Percentiles rank a stretch among this genome's conserved stretches.
Conservation (phyloP, 352 stramenopile genomes). For the Pythium sukuiense region DNA sequence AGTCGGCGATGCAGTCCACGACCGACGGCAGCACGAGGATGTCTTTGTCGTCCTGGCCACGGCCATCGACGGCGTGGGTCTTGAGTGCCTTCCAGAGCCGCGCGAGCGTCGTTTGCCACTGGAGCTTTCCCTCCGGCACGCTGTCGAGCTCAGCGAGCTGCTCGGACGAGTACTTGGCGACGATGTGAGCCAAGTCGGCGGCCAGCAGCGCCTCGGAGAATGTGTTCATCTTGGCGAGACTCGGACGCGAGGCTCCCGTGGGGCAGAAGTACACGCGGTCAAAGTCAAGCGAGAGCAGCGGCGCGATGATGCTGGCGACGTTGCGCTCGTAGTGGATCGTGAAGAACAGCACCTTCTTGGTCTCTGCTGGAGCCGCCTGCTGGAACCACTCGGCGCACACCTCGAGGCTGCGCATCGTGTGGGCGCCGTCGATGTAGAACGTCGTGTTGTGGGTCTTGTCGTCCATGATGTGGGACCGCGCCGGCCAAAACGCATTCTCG, state of each 20-base stretch:
- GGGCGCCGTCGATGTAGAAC: conserved; percentile 88
- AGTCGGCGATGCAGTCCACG: conserved; percentile 57
- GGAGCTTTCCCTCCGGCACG: conserved; percentile 41
- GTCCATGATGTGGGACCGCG: conserved; percentile 65
- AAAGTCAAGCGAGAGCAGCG: conserved; percentile 60
- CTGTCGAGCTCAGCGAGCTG: conserved; percentile 44
- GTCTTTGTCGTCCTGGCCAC: conserved; percentile 5
- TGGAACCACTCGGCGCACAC: conserved; percentile 76
- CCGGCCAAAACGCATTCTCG: conserved; percentile 73
- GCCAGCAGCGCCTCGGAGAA: conserved; percentile 62
- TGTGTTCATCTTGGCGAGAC: conserved; percentile 61
- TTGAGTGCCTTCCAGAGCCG: conserved; percentile 55
- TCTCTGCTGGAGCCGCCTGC: conserved; percentile 25
- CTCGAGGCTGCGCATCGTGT: conserved; percentile 81
- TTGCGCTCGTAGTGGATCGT: conserved; percentile 86
- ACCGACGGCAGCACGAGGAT: conserved; percentile 56
- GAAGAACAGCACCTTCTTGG: conserved; percentile 65
- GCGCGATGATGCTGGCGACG: conserved; percentile 60
- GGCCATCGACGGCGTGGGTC: conserved; percentile 36
- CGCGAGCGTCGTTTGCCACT: conserved; percentile 60
- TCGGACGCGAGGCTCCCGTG: conserved; percentile 61
- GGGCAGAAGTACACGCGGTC: conserved; percentile 79
- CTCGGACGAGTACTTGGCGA: conserved; percentile 44
- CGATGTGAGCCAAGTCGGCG: conserved; percentile 35
- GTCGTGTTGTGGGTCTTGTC: conserved; percentile 37